These are phyloP conservation scores for Chytriomyces hyalinus DNA, from an alignment of 192 early-diverging fungal genomes.

Conservation along the genomic window DNA sequence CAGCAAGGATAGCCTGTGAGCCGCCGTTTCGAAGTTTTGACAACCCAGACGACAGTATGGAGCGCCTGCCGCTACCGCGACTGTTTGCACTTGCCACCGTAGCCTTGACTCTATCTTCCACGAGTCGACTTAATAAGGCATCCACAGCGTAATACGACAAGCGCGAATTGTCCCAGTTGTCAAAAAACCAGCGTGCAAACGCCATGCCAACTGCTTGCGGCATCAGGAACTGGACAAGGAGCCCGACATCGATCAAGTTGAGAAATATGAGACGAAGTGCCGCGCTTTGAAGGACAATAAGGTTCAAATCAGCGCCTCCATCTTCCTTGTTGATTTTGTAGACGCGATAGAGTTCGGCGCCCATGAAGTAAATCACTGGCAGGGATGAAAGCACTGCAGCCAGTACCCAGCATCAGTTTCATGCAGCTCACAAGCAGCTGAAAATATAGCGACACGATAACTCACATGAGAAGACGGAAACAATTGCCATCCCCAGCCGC, in stretches of 20 bases:
- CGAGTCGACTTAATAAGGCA: background rate
- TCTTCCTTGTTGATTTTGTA: background rate
- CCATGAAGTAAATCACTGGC: conserved; percentile 1
- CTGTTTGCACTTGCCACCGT: no score
- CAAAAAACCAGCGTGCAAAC: conserved; percentile 30
- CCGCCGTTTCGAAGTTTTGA: no score
- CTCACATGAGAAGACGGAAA: conserved; percentile 6
- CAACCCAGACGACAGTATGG: no score
- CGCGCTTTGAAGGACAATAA: conserved; percentile 1
- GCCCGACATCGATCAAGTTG: conserved; percentile 28
- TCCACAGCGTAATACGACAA: conserved; percentile 25
- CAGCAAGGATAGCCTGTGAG: no score
- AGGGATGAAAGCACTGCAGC: background rate
- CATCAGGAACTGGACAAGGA: conserved; percentile 11
- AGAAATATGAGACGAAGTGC: conserved; percentile 12
- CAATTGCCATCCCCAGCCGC: conserved; percentile 26
- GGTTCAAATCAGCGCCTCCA: background rate
- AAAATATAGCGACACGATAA: background rate
- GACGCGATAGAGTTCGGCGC: background rate
- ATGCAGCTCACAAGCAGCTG: background rate
- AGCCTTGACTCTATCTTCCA: background rate
- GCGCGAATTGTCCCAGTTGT: conserved; percentile 30
- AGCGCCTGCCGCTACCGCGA: no score
- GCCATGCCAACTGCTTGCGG: background rate
- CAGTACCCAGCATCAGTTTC: background rate